Evolutionary conservation across 176 grass and related monocot species (phyloP).

Genomic region (Eremochloa ophiuroides): DNA sequence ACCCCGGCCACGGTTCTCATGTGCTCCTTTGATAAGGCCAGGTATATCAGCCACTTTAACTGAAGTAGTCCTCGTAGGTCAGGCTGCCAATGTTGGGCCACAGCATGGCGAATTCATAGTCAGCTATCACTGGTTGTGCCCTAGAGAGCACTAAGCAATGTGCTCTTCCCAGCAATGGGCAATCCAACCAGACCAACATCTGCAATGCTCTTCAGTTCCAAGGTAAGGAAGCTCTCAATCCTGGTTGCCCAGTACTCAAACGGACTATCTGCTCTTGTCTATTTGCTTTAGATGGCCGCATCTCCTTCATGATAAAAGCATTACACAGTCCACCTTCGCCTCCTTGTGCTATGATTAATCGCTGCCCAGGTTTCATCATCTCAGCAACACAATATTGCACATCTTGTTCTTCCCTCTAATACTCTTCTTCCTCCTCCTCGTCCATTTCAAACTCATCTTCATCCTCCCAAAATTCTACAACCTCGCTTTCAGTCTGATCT

Average conservation of each 20-base stretch:
- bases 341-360: constrained; percentile 64
- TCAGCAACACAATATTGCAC: constrained; percentile 64
- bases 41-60: constrained; percentile 89
- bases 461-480: constrained; percentile 37
- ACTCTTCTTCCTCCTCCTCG: neutral
- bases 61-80: constrained; percentile 64
- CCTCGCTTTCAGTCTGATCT: constrained; percentile 20
- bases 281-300: constrained; percentile 28
- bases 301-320: constrained; percentile 41
- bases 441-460: constrained; percentile 15
- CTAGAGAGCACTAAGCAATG: constrained; percentile 68
- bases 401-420: constrained; percentile 31
- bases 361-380: constrained; percentile 73
- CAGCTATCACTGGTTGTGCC: constrained; percentile 62
- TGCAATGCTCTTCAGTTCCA: constrained; percentile 90
- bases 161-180: constrained; percentile 88
- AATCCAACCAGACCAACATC: constrained; percentile 86
- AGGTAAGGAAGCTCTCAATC: constrained; percentile 64
- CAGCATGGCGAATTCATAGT: constrained; percentile 81
- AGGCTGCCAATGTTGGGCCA: constrained; percentile 81
- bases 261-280: constrained; percentile 30
- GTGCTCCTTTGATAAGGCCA: constrained; percentile 81
- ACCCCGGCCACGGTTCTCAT: constrained; percentile 72
- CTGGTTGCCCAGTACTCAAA: constrained; percentile 39
- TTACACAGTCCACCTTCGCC: constrained; percentile 72